Conservation (phyloP, 2,329 filamentous ascomycete species). For the Neonectria coccinea region DNA sequence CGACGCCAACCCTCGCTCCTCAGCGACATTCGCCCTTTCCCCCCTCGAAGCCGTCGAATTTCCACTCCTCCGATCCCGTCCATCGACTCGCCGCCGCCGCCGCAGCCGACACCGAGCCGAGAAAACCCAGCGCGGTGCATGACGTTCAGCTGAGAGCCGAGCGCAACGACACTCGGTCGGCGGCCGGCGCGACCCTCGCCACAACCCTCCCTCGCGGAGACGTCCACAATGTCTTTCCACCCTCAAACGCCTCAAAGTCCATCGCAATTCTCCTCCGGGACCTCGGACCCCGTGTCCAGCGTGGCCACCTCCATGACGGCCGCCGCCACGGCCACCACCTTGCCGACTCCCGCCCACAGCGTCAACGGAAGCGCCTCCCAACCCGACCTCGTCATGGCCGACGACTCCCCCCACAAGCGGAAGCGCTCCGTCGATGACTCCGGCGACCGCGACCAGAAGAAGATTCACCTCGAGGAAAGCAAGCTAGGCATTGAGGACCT, state of each 20-base stretch:
- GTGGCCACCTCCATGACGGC: conserved; percentile 64
- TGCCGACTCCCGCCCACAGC: conserved; percentile 73
- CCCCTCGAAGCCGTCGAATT: conserved; percentile 33
- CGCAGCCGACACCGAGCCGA: conserved; percentile 39
- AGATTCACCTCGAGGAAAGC: conserved; percentile 71
- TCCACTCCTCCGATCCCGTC: conserved; percentile 15
- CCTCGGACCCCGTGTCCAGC: conserved; percentile 63
- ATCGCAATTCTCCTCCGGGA: conserved; percentile 69
- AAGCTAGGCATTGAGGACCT: conserved; percentile 72
- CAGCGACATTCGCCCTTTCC: conserved; percentile 43
- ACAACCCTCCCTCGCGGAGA: conserved; percentile 49
- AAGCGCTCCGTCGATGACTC: conserved; percentile 69
- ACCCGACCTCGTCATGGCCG: conserved; percentile 60
- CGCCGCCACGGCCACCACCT: conserved; percentile 62
- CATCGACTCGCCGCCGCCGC: conserved; percentile 28
- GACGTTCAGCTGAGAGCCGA: conserved; percentile 48
- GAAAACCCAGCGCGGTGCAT: conserved; percentile 48
- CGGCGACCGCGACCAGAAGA: conserved; percentile 70
- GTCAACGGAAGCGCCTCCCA: conserved; percentile 67
- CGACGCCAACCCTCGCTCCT: conserved; percentile 43
- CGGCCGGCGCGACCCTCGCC: conserved; percentile 50
- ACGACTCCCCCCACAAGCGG: conserved; percentile 69
- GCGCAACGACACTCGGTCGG: conserved; percentile 51
- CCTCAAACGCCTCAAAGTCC: conserved; percentile 76
- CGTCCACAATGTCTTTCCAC: conserved; percentile 72